Evolutionary conservation across 257 asterid species (phyloP).

Genomic region (Solanum paucissectum): DNA sequence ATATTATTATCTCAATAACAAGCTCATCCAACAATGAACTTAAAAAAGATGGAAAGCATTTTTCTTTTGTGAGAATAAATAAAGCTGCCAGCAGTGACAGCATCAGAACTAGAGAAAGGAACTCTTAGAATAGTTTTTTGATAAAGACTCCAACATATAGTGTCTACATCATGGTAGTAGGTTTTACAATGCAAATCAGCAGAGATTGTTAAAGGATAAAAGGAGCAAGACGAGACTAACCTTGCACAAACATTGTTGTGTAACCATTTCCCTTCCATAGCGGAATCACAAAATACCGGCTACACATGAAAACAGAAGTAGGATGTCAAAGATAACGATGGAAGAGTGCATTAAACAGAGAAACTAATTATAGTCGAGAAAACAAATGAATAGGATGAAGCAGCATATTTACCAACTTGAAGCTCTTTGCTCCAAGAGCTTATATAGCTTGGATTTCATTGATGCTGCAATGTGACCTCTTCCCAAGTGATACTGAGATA

Average conservation of each 20-base stretch:
- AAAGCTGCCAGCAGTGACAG: not conserved
- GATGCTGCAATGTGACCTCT: slow-evolving; percentile 90
- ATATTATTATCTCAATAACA: not conserved
- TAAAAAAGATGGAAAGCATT: not conserved
- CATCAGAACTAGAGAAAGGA: not conserved
- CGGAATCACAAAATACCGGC: slow-evolving; percentile 87
- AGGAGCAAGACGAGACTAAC: slow-evolving; percentile 18
- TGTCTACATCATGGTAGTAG: not conserved
- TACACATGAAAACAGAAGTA: slow-evolving; percentile 18
- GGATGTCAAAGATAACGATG: slow-evolving; percentile 2
- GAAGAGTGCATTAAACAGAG: not conserved
- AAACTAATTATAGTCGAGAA: not conserved
- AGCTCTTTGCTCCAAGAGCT: slow-evolving; percentile 68
- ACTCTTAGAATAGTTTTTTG: not conserved
- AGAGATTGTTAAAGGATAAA: not conserved
- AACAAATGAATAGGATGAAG: not conserved
- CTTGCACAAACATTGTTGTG: slow-evolving; percentile 83
- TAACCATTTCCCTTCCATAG: slow-evolving; percentile 94
- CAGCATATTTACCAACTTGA: slow-evolving; percentile 43
- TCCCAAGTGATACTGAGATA: slow-evolving; percentile 80
- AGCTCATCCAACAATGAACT: not conserved
- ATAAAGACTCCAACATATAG: not conserved
- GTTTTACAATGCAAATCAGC: not conserved
- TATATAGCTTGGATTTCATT: slow-evolving; percentile 55
- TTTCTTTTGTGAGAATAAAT: not conserved